Evolutionary conservation across 2,329 filamentous ascomycete genomes (phyloP).

Genomic region (Sporothrix euskadiensis): DNA sequence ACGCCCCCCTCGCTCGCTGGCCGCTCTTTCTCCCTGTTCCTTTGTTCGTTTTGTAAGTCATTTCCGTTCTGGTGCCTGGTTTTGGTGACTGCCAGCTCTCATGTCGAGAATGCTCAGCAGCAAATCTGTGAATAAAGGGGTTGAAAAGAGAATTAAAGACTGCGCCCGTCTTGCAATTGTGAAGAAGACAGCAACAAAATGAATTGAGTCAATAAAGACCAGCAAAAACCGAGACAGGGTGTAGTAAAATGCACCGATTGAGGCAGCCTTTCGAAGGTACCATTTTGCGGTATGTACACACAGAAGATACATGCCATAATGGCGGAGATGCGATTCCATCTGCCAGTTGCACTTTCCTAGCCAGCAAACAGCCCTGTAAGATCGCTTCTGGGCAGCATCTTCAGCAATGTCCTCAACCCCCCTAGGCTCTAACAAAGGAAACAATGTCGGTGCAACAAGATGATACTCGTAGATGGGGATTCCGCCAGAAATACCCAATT

Average conservation of each 20-base stretch:
- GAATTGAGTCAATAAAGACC: too few species aligned
- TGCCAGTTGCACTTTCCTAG: not conserved
- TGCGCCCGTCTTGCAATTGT: not conserved
- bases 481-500: slow-evolving; percentile 10
- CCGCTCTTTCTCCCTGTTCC: slow-evolving; percentile 2
- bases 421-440: not conserved
- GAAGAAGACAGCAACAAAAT: not conserved
- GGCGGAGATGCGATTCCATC: not conserved
- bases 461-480: slow-evolving; percentile 12
- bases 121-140: not conserved
- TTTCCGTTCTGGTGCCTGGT: slow-evolving; percentile 11
- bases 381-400: not conserved
- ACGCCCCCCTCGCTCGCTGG: slow-evolving; percentile 15
- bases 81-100: not conserved
- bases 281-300: not conserved
- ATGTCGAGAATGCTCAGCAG: not conserved
- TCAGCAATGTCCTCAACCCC: not conserved
- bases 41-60: not conserved
- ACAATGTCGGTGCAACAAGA: not conserved
- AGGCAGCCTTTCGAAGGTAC: not conserved
- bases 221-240: not conserved
- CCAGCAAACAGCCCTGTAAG: not conserved
- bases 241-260: not conserved
- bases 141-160: not conserved
- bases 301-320: not conserved